These are phyloP conservation scores for Trametes meyenii DNA, from an alignment of 768 basidiomycete genomes.

Conservation along the genomic window DNA sequence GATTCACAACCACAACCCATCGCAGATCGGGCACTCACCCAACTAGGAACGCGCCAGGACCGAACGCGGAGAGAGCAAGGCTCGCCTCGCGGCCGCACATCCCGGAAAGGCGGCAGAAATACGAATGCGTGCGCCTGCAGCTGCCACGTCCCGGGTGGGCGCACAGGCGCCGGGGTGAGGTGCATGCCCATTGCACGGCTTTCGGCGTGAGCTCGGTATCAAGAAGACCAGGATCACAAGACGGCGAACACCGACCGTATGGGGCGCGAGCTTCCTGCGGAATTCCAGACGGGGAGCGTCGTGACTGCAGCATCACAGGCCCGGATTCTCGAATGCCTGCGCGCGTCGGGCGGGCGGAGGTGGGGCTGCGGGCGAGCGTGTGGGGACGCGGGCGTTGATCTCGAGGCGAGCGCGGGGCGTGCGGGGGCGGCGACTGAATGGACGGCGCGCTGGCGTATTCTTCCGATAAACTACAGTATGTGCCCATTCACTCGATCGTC, in stretches of 20 bases:
- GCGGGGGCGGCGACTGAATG: background rate
- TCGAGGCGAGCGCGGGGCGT: background rate
- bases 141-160: background rate
- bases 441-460: conserved; percentile 8
- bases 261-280: conserved; percentile 10
- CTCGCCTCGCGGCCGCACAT: background rate
- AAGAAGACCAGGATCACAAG: conserved; percentile 23
- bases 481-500: conserved; percentile 18
- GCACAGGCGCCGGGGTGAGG: background rate
- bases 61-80: background rate
- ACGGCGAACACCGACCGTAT: conserved; percentile 22
- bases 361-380: background rate
- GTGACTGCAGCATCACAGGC: conserved; percentile 1
- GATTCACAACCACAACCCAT: background rate
- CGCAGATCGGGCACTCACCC: conserved; percentile 5
- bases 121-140: background rate
- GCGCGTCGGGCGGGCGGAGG: background rate
- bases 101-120: background rate
- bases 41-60: background rate
- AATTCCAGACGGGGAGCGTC: conserved; percentile 2
- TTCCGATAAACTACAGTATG: conserved; percentile 8
- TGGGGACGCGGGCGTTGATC: background rate
- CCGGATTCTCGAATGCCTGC: background rate
- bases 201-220: conserved; percentile 21
- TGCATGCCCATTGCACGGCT: background rate